Evolutionary conservation across 345 rosid genomes (phyloP), one percentile per base, ranked within the genome.

Genomic region (Eucalyptus virginea): DNA sequence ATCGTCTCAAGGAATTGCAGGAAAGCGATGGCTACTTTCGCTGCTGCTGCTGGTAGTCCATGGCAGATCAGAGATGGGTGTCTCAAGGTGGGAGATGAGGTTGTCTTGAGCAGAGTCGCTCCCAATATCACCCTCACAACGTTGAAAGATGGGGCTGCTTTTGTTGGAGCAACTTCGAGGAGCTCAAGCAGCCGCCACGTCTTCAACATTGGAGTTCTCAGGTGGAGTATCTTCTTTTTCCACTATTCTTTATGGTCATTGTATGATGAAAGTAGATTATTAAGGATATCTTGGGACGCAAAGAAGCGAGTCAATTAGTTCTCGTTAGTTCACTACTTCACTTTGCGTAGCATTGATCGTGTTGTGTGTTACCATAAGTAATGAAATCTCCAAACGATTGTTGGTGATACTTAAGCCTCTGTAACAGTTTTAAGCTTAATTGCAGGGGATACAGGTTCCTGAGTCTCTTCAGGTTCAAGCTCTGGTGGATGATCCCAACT

Each of bases 401-500:
- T 11, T 77, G 30, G 47, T 6, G 85, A 40, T 77, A 37, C 85
- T 40, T 77, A 37, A 21, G 23, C 47, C 85, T 40, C 85, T 23
- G 85, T 19, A 1, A 77, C 47, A 40, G 85, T 77, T 77, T 40
- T 40, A 40, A 23, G 30, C 85, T 40, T 77, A 77, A 77, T 77
- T 88, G 87, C 95, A 93, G 96, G 93, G 87, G 89, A 56, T 92
- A 80, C 91, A 91, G 90, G 94, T 94, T 95, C 89, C 48, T 94
- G 92, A 89, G 91, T 89, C 95, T 94, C 34, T 96, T 93, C 87
- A 93, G 96, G 80, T 51, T 86, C 88, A 95, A 94, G 87, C 89
- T 96, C 88, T 94, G 97, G 98, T 96, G 97, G 96, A 95, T 95
- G 98, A 94, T 93, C 45, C 98, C 96, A 9, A 89, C 94, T 7